A percentile compares a stretch with the other conserved stretches of the same genome.
Evolutionary conservation across 768 basidiomycete genomes (phyloP).

Genomic region (Gelatoporia subvermispora): DNA sequence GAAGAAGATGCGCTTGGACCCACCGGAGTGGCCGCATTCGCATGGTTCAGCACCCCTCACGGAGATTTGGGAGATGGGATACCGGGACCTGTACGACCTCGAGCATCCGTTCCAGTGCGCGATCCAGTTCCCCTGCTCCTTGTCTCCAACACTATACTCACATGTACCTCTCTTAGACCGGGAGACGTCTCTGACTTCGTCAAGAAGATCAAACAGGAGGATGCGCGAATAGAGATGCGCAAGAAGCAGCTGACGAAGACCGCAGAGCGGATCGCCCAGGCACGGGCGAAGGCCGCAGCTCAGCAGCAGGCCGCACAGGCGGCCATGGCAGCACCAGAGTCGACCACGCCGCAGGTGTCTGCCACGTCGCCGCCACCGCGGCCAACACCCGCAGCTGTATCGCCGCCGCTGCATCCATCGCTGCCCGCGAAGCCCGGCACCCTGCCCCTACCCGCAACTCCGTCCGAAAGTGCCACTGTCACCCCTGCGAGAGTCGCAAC

Average conservation of each 20-base stretch:
- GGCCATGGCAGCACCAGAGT: not conserved
- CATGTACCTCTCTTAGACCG: slow-evolving; percentile 37
- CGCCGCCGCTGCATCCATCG: slow-evolving; percentile 53
- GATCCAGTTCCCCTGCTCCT: not conserved
- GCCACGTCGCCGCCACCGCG: not conserved
- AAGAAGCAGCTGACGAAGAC: slow-evolving; percentile 35
- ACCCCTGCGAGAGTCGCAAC: slow-evolving; percentile 13
- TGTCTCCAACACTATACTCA: not conserved
- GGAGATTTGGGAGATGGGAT: slow-evolving; percentile 84
- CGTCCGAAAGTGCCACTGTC: slow-evolving; percentile 24
- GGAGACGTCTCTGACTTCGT: slow-evolving; percentile 74
- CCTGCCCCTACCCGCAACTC: slow-evolving; percentile 23
- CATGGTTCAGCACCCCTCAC: slow-evolving; percentile 69
- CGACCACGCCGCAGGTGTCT: slow-evolving; percentile 1
- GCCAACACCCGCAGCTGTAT: slow-evolving; percentile 7
- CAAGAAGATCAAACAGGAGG: slow-evolving; percentile 64
- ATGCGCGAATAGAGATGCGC: slow-evolving; percentile 52
- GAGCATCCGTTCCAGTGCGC: slow-evolving; percentile 64
- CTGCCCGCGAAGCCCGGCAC: slow-evolving; percentile 67
- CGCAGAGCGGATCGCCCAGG: slow-evolving; percentile 33
- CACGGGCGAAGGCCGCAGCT: slow-evolving; percentile 39
- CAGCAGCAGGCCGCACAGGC: slow-evolving; percentile 7
- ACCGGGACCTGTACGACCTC: slow-evolving; percentile 56
- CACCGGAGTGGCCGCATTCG: slow-evolving; percentile 57
- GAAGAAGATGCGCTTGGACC: slow-evolving; percentile 50